Conservation (phyloP, 768 basidiomycete genomes). For the Pholiota conissans region DNA sequence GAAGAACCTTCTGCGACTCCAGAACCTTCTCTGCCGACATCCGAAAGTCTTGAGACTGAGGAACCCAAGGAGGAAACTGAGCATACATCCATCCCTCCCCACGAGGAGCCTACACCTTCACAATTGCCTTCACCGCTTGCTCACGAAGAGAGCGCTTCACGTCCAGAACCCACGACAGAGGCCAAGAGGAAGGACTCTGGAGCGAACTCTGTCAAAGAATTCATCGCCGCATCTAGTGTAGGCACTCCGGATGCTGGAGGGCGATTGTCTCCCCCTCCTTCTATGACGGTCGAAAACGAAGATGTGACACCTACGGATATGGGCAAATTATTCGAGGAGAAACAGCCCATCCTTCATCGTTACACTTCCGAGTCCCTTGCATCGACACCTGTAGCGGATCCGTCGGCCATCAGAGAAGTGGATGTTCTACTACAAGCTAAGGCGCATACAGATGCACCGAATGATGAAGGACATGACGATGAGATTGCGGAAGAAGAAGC, state of each 20-base stretch:
- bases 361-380: too few relatives aligned
- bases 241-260: neutral
- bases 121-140: neutral
- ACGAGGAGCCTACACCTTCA: too few relatives aligned
- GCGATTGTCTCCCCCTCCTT: slow-evolving; percentile 3
- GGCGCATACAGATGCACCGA: neutral
- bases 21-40: neutral
- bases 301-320: too few relatives aligned
- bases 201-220: neutral
- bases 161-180: neutral
- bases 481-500: slow-evolving; percentile 34
- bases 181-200: neutral
- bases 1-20: neutral
- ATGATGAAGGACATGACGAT: neutral
- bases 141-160: neutral
- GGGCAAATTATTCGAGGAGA: too few relatives aligned
- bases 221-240: neutral
- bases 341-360: neutral
- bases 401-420: neutral
- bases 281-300: neutral
- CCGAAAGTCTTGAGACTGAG: neutral
- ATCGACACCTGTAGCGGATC: neutral
- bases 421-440: neutral
- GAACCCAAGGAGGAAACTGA: neutral
- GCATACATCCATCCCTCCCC: neutral